Evolutionary conservation across 306 rosid species (phyloP), one percentile per base, ranked within the genome.

Genomic region (Glycyrrhiza uralensis): DNA sequence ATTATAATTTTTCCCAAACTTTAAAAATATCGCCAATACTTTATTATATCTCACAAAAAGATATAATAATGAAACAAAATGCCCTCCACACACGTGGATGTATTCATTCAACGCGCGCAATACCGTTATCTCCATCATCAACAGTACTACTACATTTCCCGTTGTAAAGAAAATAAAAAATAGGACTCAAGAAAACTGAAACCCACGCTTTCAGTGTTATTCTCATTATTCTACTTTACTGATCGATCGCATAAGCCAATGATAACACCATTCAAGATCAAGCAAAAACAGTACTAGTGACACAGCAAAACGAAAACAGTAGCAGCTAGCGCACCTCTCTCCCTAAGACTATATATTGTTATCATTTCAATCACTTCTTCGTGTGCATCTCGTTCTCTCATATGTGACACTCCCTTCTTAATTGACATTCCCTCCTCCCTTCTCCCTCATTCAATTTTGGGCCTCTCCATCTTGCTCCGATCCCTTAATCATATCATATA

Each of bases 281-380:
- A 42, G 47, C 42, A 39, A 33, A 14, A 56, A 51, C n/a, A n/a
- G n/a, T n/a, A n/a, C n/a, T n/a, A n/a, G n/a, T n/a, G n/a, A n/a
- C n/a, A n/a, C 56, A 62, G 58, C 51, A 69, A 80, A 39, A 61
- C 35, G 1, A 19, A 46, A 47, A 56, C 70, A 75, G 69, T 50
- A 41, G 56, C 18, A 44, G 7, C 45, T n/a, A 59, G 17, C 17
- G 9, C 7, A n/a, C 65, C 74, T 60, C 76, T 63, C 68, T 59
- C 59, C 64, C 36, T 71, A 71, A 60, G 47, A 75, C 79, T 71
- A 72, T 83, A 79, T 76, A 66, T 50, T 66, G 82, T 60, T 41
- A 44, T 50, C 65, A 50, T 39, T n/a, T 64, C 81, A 39, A 49
- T 75, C 65, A 75, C 66, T 51, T 51, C 70, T 56, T 75, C 42